Evolutionary conservation across 768 basidiomycete genomes (phyloP), one percentile per base, ranked within the genome.

Genomic region (Leccinum imitatum): DNA sequence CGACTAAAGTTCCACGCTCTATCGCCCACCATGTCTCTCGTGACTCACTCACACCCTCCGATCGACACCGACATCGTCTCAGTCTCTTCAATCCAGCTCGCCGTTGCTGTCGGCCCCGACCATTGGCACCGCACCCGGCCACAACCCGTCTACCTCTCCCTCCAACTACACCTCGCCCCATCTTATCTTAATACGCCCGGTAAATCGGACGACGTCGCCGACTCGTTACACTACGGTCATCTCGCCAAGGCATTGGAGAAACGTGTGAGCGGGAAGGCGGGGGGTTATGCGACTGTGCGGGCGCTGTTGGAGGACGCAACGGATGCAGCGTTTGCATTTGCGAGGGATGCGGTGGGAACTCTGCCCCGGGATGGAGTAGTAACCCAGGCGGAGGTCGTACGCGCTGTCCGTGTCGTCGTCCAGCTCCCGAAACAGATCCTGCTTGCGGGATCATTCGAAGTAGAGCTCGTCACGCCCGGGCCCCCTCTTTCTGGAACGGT

Each of bases 191-290:
- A 78, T 11, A 53, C 64, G 0, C 78, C 85, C 0, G 85, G 80
- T 0, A 54, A 64, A 25, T 75, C 79, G 0, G 86, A 88, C 70
- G 69, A 84, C 62, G 81, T 89, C 15, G 59, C 69, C 0, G 78
- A 86, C 59, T 84, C 85, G 0, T 73, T 91, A 6, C 83, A 90
- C 70, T 90, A 91, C 66, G 85, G 86, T 4, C 77, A 82, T 27
- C 78, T 90, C 30, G 75, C 80, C 23, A 87, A 87, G 65, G 69
- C 71, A 0, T 73, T 84, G 56, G 71, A 70, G n/a, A 60, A 23
- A 1, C 71, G 78, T 1, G 65, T 74, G 9, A 53, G 23, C 4
- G 14, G 9, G n/a, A 39, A 71, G 14, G 19, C 31, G 11, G 58
- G 23, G 3, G 64, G 51, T 50, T 80, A 78, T 30, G 35, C 65